A percentile compares a stretch with the other conserved stretches of the same genome.
phyloP scores from a whole-genome alignment of 306 rosid genomes.

The Begonia masoniana region DNA sequence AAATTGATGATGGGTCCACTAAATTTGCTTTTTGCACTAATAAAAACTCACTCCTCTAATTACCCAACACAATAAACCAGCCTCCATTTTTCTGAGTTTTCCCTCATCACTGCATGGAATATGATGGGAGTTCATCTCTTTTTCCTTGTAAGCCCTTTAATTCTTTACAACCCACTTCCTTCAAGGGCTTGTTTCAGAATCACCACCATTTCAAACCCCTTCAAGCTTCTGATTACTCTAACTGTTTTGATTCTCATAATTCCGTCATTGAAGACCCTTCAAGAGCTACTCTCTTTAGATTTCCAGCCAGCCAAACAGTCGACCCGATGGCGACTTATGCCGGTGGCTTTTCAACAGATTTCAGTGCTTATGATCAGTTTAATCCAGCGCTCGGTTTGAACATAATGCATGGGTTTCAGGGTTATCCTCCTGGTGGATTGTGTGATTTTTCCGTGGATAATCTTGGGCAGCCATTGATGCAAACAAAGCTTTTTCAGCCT shows the following conservation, averaged over 20 bases:
- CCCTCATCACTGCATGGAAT: not conserved
- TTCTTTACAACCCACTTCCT: slow-evolving; percentile 5
- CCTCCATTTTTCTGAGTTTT: slow-evolving; percentile 18
- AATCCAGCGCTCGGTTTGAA: slow-evolving; percentile 4
- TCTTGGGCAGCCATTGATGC: not conserved
- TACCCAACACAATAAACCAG: not conserved
- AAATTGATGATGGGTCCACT: too few species aligned
- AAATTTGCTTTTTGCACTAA: too few species aligned
- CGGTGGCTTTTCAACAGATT: slow-evolving; percentile 5
- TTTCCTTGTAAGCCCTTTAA: slow-evolving; percentile 12
- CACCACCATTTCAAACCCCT: slow-evolving; percentile 4
- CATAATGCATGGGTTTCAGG: slow-evolving; percentile 18
- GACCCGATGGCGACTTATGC: slow-evolving; percentile 5
- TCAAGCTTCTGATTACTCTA: slow-evolving; percentile 9
- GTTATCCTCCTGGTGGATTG: not conserved
- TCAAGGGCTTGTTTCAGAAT: slow-evolving; percentile 14
- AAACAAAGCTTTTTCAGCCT: not conserved
- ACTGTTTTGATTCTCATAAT: not conserved
- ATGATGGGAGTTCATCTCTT: slow-evolving; percentile 3
- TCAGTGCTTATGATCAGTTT: not conserved
- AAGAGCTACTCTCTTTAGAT: slow-evolving; percentile 5
- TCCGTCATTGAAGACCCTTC: slow-evolving; percentile 11
- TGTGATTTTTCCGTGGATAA: slow-evolving; percentile 11
- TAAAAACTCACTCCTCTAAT: too few species aligned
- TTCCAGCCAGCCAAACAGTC: slow-evolving; percentile 5